Conservation (phyloP, 139 green algal genomes). For the Desmodesmus armatus region DNA sequence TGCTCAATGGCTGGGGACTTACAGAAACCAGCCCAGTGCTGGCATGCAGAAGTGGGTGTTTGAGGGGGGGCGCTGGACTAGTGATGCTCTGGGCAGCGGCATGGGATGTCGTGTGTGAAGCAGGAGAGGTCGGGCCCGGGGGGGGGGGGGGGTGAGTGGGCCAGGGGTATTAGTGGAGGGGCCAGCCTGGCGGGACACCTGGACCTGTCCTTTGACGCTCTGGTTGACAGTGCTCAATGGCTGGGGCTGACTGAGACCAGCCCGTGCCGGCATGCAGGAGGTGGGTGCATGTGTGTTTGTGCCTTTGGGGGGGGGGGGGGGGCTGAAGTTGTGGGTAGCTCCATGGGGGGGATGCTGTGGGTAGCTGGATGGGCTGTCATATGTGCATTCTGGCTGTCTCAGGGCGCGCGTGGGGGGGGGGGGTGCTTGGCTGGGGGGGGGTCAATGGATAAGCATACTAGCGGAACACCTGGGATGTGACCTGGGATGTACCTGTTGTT, state of each 20-base stretch:
- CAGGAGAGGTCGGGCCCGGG: too few species aligned
- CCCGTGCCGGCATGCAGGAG: constrained; percentile 88
- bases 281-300: too few species aligned
- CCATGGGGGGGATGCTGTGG: not conserved
- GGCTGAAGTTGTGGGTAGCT: not conserved
- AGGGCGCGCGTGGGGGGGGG: not conserved
- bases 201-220: constrained; percentile 91
- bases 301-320: too few species aligned
- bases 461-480: too few species aligned
- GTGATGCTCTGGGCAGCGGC: not conserved
- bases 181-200: constrained; percentile 87
- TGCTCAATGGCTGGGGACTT: constrained; percentile 96
- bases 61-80: not conserved
- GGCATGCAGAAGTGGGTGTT: constrained; percentile 65
- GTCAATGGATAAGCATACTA: too few species aligned
- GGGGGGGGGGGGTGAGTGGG: too few species aligned
- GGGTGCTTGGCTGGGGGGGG: not conserved
- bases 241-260: constrained; percentile 93
- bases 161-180: constrained; percentile 87
- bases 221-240: constrained; percentile 51
- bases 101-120: not conserved
- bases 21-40: constrained; percentile 95
- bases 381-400: not conserved
- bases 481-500: not conserved
- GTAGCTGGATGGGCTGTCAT: not conserved